Percentiles rank a stretch among this genome's conserved stretches.
Evolutionary conservation across 106 monocot species (phyloP).

Genomic region (Dioscorea alata): DNA sequence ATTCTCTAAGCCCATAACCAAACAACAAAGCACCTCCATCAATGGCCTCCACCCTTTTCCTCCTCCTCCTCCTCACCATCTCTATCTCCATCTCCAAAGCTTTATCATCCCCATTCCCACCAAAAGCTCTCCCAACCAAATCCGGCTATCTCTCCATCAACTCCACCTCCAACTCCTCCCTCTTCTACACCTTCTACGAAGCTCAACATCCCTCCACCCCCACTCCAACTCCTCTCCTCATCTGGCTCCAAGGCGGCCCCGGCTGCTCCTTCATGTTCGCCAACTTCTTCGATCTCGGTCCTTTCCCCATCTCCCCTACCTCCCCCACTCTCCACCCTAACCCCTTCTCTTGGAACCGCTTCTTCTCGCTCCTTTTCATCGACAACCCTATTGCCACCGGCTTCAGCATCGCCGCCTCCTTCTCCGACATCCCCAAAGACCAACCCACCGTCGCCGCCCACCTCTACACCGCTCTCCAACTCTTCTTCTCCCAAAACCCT

Average conservation of each 20-base stretch:
- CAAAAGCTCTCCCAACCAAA: slow-evolving; percentile 40
- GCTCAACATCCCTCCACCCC: too few relatives aligned
- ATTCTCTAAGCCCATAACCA: too few relatives aligned
- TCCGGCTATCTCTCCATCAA: slow-evolving; percentile 57
- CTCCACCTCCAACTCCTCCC: slow-evolving; percentile 15
- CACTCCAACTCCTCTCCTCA: too few relatives aligned
- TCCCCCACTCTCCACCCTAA: too few relatives aligned
- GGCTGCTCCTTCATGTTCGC: too few relatives aligned
- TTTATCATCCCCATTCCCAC: slow-evolving; percentile 18
- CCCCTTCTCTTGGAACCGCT: slow-evolving; percentile 82
- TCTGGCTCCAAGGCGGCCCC: too few relatives aligned
- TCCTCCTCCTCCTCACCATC: neutral
- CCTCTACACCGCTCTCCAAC: slow-evolving; percentile 44
- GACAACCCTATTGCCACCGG: slow-evolving; percentile 86
- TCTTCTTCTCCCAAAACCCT: slow-evolving; percentile 40
- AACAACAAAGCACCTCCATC: slow-evolving; percentile 27
- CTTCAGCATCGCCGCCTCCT: slow-evolving; percentile 47
- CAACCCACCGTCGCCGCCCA: slow-evolving; percentile 48
- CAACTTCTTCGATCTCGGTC: too few relatives aligned
- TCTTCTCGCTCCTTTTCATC: slow-evolving; percentile 76
- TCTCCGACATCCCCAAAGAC: slow-evolving; percentile 45
- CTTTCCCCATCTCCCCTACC: too few relatives aligned
- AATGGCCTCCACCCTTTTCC: neutral
- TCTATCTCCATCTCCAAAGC: neutral
- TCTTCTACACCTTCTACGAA: too few relatives aligned